phyloP scores from a whole-genome alignment of 768 basidiomycete species.

The Russula lepida region DNA sequence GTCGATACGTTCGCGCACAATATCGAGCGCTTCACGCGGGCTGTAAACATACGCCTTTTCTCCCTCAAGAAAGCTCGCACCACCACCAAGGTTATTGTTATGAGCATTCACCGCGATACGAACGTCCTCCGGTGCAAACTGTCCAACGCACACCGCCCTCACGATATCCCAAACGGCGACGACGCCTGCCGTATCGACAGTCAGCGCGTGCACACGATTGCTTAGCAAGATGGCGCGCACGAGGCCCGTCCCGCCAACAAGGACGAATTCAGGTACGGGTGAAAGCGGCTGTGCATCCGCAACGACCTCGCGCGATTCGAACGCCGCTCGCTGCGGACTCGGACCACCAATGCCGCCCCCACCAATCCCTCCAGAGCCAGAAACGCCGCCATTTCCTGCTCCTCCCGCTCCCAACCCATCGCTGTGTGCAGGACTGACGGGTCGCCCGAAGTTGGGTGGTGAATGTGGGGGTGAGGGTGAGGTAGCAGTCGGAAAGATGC shows the following conservation, averaged over 20 bases:
- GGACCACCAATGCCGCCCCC: conserved; percentile 25
- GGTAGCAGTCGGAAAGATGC: conserved; percentile 30
- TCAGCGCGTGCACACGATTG: conserved; percentile 83
- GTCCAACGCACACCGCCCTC: conserved; percentile 64
- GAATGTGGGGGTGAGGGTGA: conserved; percentile 18
- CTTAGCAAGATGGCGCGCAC: conserved; percentile 77
- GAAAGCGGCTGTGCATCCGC: conserved; percentile 58
- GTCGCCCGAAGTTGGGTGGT: conserved; percentile 24
- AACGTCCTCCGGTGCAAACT: conserved; percentile 59
- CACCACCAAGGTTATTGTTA: neutral
- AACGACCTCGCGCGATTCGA: conserved; percentile 71
- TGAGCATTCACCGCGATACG: conserved; percentile 36
- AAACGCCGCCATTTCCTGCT: neutral
- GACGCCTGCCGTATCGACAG: conserved; percentile 81
- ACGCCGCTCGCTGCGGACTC: conserved; percentile 39
- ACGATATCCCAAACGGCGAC: conserved; percentile 93
- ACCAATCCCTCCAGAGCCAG: conserved; percentile 22
- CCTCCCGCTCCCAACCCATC: conserved; percentile 6
- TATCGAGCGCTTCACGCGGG: conserved; percentile 78
- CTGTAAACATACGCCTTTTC: conserved; percentile 44
- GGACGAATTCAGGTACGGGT: conserved; percentile 54
- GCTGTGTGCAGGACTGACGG: conserved; percentile 27
- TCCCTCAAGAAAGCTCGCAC: conserved; percentile 17
- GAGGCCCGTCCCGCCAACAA: conserved; percentile 71
- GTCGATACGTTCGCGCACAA: conserved; percentile 85